Conservation (phyloP, 139 green algal genomes). For the Chlamydomonas sphaeroides region DNA sequence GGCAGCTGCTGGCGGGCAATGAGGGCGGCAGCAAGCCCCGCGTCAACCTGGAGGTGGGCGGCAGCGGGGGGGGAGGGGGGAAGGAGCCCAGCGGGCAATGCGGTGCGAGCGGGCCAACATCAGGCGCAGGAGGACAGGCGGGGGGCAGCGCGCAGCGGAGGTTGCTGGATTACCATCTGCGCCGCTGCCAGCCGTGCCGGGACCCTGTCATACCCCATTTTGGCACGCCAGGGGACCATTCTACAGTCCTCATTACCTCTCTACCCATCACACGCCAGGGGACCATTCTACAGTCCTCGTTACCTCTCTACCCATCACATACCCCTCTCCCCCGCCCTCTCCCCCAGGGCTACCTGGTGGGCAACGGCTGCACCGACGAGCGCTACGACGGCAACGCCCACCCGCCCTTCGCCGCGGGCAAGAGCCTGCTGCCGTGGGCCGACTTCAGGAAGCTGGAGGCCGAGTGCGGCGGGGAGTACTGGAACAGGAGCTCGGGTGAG, state of each 20-base stretch:
- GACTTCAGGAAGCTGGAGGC: slow-evolving; percentile 5
- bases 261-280: no score
- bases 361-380: slow-evolving; percentile 81
- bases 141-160: no score
- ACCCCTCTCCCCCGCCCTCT: background rate
- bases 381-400: slow-evolving; percentile 74
- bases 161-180: no score
- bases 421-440: slow-evolving; percentile 59
- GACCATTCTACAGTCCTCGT: no score
- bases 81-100: no score
- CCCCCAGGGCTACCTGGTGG: slow-evolving; percentile 75
- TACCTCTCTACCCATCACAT: no score
- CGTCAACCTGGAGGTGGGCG: slow-evolving; percentile 73
- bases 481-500: slow-evolving; percentile 57
- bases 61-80: background rate
- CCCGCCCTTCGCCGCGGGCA: slow-evolving; percentile 72
- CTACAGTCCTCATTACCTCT: no score
- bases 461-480: slow-evolving; percentile 67
- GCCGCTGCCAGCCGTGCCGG: no score
- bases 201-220: no score
- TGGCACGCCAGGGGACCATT: no score
- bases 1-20: slow-evolving; percentile 65
- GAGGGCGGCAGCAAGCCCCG: slow-evolving; percentile 45
- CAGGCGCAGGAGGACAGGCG: no score
- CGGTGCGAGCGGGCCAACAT: no score